These are phyloP conservation scores for Carex arenaria DNA, from an alignment of 202 grass and related monocot genomes.

Conservation along the genomic window DNA sequence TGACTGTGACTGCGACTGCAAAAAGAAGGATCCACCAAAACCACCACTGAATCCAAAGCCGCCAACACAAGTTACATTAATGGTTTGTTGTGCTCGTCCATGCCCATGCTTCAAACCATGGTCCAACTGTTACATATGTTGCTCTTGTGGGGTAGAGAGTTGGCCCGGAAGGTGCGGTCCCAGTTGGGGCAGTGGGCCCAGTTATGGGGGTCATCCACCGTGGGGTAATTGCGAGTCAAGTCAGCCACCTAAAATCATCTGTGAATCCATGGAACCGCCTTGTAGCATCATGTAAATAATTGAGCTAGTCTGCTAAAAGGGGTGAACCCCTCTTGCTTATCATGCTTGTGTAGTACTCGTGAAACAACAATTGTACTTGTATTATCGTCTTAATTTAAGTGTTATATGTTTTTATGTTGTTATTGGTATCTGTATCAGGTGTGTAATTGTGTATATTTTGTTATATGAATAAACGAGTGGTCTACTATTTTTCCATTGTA, in stretches of 20 bases:
- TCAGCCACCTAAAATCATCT: not conserved
- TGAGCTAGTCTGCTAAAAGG: not conserved
- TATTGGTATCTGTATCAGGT: not conserved
- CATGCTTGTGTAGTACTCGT: not conserved
- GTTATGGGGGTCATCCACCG: not conserved
- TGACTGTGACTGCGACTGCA: not conserved
- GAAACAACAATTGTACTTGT: not conserved
- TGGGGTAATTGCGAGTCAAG: not conserved
- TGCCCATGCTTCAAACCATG: not conserved
- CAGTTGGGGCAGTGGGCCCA: not conserved
- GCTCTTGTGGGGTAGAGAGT: not conserved
- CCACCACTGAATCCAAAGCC: not conserved
- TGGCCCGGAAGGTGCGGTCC: not conserved
- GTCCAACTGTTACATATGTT: not conserved
- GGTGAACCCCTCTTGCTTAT: not conserved
- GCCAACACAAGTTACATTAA: not conserved
- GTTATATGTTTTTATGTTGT: not conserved
- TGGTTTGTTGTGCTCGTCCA: not conserved
- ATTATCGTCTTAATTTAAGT: not conserved
- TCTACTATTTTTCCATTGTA: not conserved
- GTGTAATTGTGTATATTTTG: not conserved
- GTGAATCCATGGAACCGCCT: not conserved
- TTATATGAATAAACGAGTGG: not conserved
- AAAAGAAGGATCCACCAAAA: not conserved
- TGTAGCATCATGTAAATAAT: slow-evolving; percentile 3